phyloP scores from a whole-genome alignment of 73 alveolate species.

The Uronychia binucleata region DNA sequence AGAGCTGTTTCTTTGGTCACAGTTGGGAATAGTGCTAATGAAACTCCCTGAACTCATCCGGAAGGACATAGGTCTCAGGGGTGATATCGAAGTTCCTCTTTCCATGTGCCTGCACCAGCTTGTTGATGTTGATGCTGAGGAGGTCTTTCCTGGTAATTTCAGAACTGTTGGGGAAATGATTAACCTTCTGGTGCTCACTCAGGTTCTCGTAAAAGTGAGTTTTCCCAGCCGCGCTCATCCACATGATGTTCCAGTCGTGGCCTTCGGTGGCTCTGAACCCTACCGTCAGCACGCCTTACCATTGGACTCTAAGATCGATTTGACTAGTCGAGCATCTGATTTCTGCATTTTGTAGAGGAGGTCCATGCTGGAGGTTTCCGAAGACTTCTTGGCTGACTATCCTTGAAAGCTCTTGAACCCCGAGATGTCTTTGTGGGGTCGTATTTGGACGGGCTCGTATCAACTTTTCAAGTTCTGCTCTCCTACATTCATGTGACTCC shows the following conservation, averaged over 20 bases:
- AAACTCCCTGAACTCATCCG: slow-evolving; percentile 71
- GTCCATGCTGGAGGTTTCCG: not conserved
- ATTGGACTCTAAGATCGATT: slow-evolving; percentile 27
- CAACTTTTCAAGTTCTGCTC: not conserved
- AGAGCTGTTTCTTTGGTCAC: slow-evolving; percentile 69
- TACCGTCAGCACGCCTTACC: not conserved
- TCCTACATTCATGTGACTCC: no score
- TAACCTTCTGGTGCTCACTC: slow-evolving; percentile 65
- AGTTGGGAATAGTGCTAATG: slow-evolving; percentile 55
- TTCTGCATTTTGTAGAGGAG: slow-evolving; percentile 40
- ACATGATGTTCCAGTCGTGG: slow-evolving; percentile 59
- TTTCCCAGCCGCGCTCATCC: slow-evolving; percentile 50
- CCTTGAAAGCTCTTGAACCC: not conserved
- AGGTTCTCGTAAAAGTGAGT: slow-evolving; percentile 49
- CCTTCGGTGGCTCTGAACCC: slow-evolving; percentile 14
- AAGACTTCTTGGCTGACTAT: not conserved
- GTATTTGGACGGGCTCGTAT: not conserved
- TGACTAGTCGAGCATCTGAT: slow-evolving; percentile 45
- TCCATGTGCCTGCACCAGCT: slow-evolving; percentile 35
- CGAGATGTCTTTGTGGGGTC: not conserved
- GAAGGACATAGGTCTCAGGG: slow-evolving; percentile 79
- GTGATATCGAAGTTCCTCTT: slow-evolving; percentile 55
- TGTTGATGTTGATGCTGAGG: slow-evolving; percentile 64
- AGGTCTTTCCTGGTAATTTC: slow-evolving; percentile 81
- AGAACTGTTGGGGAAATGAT: slow-evolving; percentile 79